Base-by-base conservation (phyloP, 805 yeast species). In the Yamadazyma paraphyllophila region DNA sequence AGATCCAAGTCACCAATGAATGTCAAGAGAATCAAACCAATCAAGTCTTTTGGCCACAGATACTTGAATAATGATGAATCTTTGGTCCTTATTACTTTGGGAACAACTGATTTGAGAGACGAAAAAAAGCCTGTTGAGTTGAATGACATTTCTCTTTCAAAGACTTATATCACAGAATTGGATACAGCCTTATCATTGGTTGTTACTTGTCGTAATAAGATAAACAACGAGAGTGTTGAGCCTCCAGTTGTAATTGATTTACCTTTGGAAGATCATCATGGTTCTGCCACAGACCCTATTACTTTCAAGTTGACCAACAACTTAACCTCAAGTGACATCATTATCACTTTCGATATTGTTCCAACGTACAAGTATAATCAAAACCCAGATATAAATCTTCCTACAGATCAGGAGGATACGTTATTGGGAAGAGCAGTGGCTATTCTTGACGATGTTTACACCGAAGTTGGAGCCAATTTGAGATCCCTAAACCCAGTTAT, bases 351-450 rank as follows among this genome's bases (percentile, higher is more conserved):
- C 65, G 98, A 92, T 63, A 77, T 91, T 45, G 89, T 91, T 13
- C 96, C 97, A 17, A 88, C 97, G 0, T 90, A 89, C 63, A 85
- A 82, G 38, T 75, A 74, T 43, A 46, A 48, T 16, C 46, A 47
- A 31, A 41, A 36, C 26, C 29, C 30, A 4, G 49, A 45, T 25
- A 14, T 35, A 2, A 41, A 44, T 14, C 7, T 42, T 6, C 46
- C 65, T 68, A 13, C 41, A 39, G 43, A 43, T 37, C 36, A 43
- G 44, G 44, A 50, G 43, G 52, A 48, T 11, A 52, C 56, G 15
- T 43, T 83, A 20, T 68, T 91, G 30, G 98, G 96, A 12, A 75
- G 97, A 41, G 97, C 89, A 0, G 90, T 88, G 32, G 95, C 91
- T 0, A 61, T 84, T 49, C 69, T 89, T 55, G 73, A 78, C 41